Evolutionary conservation across 352 stramenopile species (phyloP), one percentile per base, ranked within the genome.

Genomic region (Globisporangium barbulae): DNA sequence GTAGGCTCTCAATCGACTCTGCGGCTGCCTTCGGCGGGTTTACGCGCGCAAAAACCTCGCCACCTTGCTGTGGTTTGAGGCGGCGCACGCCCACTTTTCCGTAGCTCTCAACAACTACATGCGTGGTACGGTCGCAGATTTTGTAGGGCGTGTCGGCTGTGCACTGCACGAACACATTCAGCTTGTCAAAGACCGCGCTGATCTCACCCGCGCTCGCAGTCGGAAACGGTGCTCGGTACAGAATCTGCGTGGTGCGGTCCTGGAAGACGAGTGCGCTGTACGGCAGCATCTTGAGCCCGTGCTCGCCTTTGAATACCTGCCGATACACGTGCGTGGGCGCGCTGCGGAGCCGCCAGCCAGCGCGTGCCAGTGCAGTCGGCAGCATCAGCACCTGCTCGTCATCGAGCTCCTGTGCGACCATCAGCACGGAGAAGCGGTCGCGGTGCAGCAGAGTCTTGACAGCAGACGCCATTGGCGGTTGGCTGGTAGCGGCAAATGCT

Each of bases 101-200:
- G 15, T 60, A 60, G 22, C 54, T 60, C 54, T 60, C 54, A 7
- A 60, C 15, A 21, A 50, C 21, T 13, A 33, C 54, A 12, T 21
- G 22, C 25, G 22, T 39, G 42, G 54, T 28, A 13, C 17, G 22
- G 7, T 42, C 19, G 6, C 21, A 42, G 9, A 45, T 6, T 9
- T n/a, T 58, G 9, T 39, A 19, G 2, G 30, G 33, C 6, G n/a
- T 6, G 35, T 37, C 22, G 5, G 28, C 21, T 13, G 19, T 42
- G 30, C 37, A 41, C 35, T 59, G 53, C n/a, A 45, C 35, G 30
- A 48, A 59, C 12, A 39, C 54, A 25, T 45, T 22, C 22, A 25
- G 50, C 54, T 39, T 48, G 35, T 25, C 21, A 31, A 50, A 35
- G 21, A 47, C 17, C 8, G 22, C 37, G 13, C 13, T 37, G 13